phyloP scores from a whole-genome alignment of 2,329 filamentous ascomycete genomes.

The Zymoseptoria brevis region DNA sequence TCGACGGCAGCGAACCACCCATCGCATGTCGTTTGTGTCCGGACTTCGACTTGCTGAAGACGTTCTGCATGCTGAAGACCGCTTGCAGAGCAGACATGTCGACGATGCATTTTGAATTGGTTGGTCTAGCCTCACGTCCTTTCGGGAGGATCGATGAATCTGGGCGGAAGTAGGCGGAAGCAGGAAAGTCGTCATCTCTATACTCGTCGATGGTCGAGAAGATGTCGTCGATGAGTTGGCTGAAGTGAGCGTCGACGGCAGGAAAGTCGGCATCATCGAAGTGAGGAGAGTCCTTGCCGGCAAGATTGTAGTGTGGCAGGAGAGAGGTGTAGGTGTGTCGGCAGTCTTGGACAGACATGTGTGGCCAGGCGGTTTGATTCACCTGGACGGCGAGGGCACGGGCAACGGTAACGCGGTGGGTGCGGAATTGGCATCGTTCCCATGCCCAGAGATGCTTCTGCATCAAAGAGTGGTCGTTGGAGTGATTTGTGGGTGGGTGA shows the following conservation, averaged over 20 bases:
- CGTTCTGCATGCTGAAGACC: not conserved
- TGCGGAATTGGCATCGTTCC: conserved; percentile 16
- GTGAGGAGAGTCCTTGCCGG: conserved; percentile 5
- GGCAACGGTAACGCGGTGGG: conserved; percentile 14
- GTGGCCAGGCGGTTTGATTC: conserved; percentile 5
- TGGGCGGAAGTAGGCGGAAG: not conserved
- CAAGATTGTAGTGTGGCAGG: conserved; percentile 15
- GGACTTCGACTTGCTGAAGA: not conserved
- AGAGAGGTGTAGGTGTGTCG: conserved; percentile 12
- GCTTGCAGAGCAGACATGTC: not conserved
- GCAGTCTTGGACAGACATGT: conserved; percentile 14
- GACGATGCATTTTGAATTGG: not conserved
- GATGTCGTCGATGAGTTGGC: conserved; percentile 11
- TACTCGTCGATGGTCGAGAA: conserved; percentile 1
- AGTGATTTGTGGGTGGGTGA: conserved; percentile 13
- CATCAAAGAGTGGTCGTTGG: conserved; percentile 17
- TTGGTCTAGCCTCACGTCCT: not conserved
- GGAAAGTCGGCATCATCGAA: not conserved
- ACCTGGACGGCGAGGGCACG: conserved; percentile 12
- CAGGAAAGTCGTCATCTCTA: not conserved
- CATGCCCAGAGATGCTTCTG: conserved; percentile 19
- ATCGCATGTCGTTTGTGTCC: not conserved
- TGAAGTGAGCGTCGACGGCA: conserved; percentile 12
- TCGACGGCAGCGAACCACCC: not conserved
- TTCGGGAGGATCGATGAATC: not conserved